phyloP scores from a whole-genome alignment of 139 green algal species.

The Astrephomene gubernaculifera region DNA sequence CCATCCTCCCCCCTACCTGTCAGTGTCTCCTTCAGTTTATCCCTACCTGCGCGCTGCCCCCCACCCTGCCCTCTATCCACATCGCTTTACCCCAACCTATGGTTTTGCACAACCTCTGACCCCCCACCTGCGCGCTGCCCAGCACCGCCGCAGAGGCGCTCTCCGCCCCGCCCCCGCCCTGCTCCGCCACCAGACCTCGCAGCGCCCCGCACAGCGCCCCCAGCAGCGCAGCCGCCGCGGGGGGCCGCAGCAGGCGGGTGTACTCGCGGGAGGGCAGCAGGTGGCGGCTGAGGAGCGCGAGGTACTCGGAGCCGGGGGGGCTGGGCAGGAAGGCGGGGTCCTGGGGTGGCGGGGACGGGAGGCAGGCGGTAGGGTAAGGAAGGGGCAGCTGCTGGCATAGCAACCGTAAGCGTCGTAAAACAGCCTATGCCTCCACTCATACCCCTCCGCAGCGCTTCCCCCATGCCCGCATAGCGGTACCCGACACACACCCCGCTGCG shows the following conservation, averaged over 20 bases:
- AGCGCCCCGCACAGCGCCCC: background rate
- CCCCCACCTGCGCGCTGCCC: conserved; percentile 1
- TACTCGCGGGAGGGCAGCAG: conserved; percentile 21
- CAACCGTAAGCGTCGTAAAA: too few species aligned
- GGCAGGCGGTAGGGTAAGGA: background rate
- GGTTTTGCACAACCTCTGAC: too few species aligned
- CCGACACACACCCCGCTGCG: too few species aligned
- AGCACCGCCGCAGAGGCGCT: background rate
- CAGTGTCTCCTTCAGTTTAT: too few species aligned
- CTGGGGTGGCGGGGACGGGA: background rate
- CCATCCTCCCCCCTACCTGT: too few species aligned
- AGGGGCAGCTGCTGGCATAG: too few species aligned
- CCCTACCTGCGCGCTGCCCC: background rate
- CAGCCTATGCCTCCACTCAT: too few species aligned
- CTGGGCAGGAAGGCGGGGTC: background rate
- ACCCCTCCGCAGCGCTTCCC: too few species aligned
- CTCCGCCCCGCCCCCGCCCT: background rate
- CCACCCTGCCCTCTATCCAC: background rate
- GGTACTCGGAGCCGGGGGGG: background rate
- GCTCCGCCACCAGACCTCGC: background rate
- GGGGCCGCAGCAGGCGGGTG: background rate
- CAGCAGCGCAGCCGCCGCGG: background rate
- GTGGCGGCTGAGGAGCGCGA: conserved; percentile 1
- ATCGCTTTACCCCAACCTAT: too few species aligned
- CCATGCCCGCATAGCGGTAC: too few species aligned